Evolutionary conservation across 2,329 filamentous ascomycete genomes (phyloP).

Genomic region (Trichoderma guizhouense): DNA sequence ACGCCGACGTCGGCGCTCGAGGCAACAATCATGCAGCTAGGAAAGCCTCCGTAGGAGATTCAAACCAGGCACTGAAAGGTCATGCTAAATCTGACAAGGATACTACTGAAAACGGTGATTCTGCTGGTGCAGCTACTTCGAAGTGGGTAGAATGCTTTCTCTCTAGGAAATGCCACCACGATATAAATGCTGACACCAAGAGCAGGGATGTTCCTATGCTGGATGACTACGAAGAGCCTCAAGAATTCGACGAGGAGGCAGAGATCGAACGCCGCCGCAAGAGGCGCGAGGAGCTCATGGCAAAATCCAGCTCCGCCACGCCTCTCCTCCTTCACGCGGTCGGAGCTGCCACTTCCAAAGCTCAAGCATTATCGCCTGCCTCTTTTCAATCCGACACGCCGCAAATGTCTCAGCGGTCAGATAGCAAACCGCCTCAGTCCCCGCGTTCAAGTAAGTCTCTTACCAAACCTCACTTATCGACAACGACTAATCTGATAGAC

Average conservation of each 20-base stretch:
- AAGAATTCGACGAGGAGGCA: conserved; percentile 73
- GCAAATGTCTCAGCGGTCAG: conserved; percentile 26
- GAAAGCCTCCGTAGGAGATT: conserved; percentile 57
- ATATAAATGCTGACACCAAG: conserved; percentile 20
- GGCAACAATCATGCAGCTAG: conserved; percentile 60
- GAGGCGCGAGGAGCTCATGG: conserved; percentile 78
- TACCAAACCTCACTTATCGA: neutral
- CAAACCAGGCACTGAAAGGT: conserved; percentile 56
- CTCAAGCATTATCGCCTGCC: conserved; percentile 50
- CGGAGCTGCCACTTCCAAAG: conserved; percentile 57
- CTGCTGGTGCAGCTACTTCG: neutral
- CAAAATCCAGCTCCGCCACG: conserved; percentile 73
- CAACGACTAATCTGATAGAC: conserved; percentile 31
- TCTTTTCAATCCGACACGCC: conserved; percentile 46
- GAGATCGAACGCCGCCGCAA: conserved; percentile 82
- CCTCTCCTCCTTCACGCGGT: conserved; percentile 74
- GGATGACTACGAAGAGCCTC: conserved; percentile 49
- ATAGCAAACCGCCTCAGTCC: conserved; percentile 41
- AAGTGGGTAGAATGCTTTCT: neutral
- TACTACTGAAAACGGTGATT: neutral
- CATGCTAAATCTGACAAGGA: conserved; percentile 67
- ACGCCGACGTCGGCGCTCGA: conserved; percentile 37
- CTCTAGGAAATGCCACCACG: neutral
- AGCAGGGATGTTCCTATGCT: conserved; percentile 20
- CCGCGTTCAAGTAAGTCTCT: conserved; percentile 46